Base-by-base conservation (phyloP, 2,329 filamentous ascomycete species). In the Teratosphaeria epicoccoides region DNA sequence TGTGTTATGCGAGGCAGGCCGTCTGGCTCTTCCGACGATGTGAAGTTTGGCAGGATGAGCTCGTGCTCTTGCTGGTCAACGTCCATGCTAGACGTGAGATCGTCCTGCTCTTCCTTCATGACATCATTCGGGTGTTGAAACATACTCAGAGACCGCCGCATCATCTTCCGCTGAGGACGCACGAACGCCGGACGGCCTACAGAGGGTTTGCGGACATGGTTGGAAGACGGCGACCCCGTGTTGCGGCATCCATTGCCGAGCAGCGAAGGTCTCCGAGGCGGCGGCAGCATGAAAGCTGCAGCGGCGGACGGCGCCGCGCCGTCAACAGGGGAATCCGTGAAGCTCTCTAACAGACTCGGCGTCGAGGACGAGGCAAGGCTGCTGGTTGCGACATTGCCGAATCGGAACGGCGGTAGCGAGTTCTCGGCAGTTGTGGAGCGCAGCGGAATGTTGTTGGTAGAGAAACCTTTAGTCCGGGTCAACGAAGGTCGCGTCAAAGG, bases 71-170 rank as follows among this genome's bases (percentile, higher is more conserved):
- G 23, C 65, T 88, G 86, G 66, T 95, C 88, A 49, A 93, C 76
- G 66, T 95, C 89, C 80, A 87, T 87, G 52, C 91, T 85, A 43
- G 86, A 84, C 80, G 55, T 91, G 68, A 72, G 73, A 49, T 79
- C 79, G 45, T 82, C 80, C 58, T 84, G 75, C 68, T 89, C 88
- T 51, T 83, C 76, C 71, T 88, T 88, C 74, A 95, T 86, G 51
- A 96, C 77, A 66, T 97, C 93, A 59, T 81, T 86, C 3, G 90
- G 86, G 67, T 86, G 83, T 72, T 97, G 91, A 71, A 95, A 98
- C 93, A 98, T 98, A 78, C 93, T 97, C 65, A 96, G 74, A 23
- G 91, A 95, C 59, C 93, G 83, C 55, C 93, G 84, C 65, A 91
- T 91, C 68, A 93, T 87, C 66, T 95, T 95, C 59, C 90, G 81